Evolutionary conservation across 768 basidiomycete genomes (phyloP).

Genomic region (Mycena venus): DNA sequence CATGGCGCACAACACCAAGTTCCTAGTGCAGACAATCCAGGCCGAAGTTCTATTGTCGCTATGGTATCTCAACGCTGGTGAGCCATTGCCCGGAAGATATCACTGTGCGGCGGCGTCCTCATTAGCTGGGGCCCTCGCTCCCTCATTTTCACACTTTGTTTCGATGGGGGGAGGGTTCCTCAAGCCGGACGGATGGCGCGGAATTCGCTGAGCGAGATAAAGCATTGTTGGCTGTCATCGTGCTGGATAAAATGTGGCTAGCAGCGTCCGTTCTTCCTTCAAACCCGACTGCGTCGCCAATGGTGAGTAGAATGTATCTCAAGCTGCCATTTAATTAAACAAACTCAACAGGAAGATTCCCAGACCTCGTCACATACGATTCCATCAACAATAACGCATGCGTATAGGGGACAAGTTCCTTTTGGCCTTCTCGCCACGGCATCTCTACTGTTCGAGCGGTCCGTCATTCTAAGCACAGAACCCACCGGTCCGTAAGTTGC

Average conservation of each 20-base stretch:
- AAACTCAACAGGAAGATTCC: not conserved
- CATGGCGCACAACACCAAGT: not conserved
- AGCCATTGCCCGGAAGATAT: not conserved
- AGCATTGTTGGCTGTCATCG: not conserved
- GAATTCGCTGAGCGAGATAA: not conserved
- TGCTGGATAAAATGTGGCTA: not conserved
- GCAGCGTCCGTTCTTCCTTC: not conserved
- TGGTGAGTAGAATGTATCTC: not conserved
- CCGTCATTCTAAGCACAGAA: not conserved
- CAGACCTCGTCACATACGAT: not conserved
- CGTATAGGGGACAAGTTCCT: not conserved
- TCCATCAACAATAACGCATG: not conserved
- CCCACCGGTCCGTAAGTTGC: not conserved
- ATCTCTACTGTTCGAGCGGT: not conserved
- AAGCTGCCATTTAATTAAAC: not conserved
- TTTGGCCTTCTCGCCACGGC: not conserved
- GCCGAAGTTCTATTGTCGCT: not conserved
- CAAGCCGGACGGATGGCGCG: not conserved
- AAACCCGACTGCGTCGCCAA: not conserved
- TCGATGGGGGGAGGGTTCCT: not conserved
- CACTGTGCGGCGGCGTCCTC: not conserved
- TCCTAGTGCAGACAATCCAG: not conserved
- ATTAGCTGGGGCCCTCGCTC: not conserved
- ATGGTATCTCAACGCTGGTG: not conserved
- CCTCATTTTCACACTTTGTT: not conserved